Percentiles rank a stretch among this genome's conserved stretches.
phyloP scores from a whole-genome alignment of 2,329 filamentous ascomycete genomes.

The Fusarium sp. region DNA sequence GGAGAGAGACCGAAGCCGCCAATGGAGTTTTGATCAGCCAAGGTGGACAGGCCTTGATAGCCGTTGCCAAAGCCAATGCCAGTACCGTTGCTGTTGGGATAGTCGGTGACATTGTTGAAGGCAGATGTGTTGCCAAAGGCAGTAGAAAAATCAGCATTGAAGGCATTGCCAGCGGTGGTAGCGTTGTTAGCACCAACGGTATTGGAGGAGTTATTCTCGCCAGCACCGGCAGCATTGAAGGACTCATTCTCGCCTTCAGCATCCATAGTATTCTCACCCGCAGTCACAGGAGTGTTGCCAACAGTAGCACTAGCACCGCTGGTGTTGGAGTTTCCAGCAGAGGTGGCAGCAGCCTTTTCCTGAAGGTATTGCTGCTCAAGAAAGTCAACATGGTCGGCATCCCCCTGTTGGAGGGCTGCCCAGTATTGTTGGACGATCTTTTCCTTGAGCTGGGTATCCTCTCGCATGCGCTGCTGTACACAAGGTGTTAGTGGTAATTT shows the following conservation, averaged over 20 bases:
- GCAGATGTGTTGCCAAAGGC: neutral
- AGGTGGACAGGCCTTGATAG: no score
- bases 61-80: neutral
- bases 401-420: slow-evolving; percentile 25
- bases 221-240: neutral
- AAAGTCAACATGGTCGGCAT: neutral
- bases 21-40: no score
- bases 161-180: neutral
- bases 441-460: slow-evolving; percentile 2
- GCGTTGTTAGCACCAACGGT: neutral
- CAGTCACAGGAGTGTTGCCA: neutral
- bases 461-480: slow-evolving; percentile 4
- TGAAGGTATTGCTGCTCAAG: neutral
- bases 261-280: no score
- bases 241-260: neutral
- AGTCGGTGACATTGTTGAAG: no score
- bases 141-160: no score
- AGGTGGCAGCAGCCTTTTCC: neutral
- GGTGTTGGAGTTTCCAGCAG: neutral
- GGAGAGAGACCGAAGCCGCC: neutral
- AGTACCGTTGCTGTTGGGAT: no score
- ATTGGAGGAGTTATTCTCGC: neutral
- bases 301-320: neutral
- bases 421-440: slow-evolving; percentile 3
- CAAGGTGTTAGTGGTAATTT: neutral